phyloP scores from a whole-genome alignment of 2,329 filamentous ascomycete species.

The Lasiodiplodia citricola region DNA sequence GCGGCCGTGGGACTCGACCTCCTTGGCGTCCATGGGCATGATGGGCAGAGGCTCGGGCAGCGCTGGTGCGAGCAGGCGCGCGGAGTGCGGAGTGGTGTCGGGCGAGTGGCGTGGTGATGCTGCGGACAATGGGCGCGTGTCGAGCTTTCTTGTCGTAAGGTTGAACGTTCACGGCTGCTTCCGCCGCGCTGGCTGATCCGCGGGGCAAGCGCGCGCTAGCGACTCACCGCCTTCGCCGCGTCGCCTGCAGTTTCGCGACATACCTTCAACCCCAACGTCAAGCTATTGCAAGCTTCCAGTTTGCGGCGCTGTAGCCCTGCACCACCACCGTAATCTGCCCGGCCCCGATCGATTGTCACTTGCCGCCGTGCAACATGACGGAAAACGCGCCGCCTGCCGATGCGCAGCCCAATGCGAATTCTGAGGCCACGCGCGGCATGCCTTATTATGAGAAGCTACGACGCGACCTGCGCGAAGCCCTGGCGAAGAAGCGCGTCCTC shows the following conservation, averaged over 20 bases:
- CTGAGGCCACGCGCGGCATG: conserved; percentile 56
- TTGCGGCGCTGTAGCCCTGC: background rate
- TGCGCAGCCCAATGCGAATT: conserved; percentile 38
- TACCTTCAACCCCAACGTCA: background rate
- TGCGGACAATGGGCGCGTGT: background rate
- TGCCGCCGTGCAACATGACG: conserved; percentile 45
- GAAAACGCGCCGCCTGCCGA: conserved; percentile 53
- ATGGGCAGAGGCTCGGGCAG: conserved; percentile 17
- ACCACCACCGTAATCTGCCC: background rate
- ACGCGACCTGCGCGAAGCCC: conserved; percentile 68
- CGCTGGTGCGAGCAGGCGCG: background rate
- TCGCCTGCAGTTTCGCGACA: background rate
- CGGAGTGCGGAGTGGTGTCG: background rate
- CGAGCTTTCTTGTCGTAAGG: conserved; percentile 4
- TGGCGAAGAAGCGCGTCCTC: conserved; percentile 68
- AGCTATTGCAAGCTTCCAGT: conserved; percentile 12
- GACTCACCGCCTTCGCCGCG: background rate
- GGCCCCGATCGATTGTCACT: too few relatives aligned
- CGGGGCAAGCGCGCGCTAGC: conserved; percentile 26
- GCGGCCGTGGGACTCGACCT: conserved; percentile 78
- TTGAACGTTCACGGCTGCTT: conserved; percentile 24
- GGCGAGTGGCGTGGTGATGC: background rate
- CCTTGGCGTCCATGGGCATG: conserved; percentile 75
- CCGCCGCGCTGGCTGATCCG: conserved; percentile 25
- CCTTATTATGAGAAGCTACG: conserved; percentile 78